phyloP scores from a whole-genome alignment of 495 filamentous ascomycete genomes.

The Recurvomyces mirabilis region DNA sequence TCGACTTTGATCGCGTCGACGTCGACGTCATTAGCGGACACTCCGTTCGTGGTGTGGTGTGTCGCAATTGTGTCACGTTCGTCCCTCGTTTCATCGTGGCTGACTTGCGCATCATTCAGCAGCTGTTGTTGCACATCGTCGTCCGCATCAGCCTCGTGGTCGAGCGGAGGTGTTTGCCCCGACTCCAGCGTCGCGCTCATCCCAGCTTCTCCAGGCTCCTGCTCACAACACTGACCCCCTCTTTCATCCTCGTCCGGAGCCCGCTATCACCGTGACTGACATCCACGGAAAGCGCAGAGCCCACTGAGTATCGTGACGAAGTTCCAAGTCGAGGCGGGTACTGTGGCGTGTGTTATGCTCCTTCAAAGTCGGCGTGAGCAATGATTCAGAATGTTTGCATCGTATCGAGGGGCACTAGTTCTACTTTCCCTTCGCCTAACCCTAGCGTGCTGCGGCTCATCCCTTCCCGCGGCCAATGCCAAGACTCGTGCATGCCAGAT shows the following conservation, averaged over 20 bases:
- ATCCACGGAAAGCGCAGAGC: background rate
- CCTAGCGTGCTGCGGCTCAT: no score
- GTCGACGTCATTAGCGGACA: no score
- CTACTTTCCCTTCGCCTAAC: no score
- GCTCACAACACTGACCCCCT: conserved; percentile 15
- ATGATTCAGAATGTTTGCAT: no score
- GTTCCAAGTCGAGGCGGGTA: background rate
- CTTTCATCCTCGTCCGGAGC: conserved; percentile 7
- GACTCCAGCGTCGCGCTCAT: conserved; percentile 10
- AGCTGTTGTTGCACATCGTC: background rate
- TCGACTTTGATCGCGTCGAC: background rate
- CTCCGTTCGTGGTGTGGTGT: no score
- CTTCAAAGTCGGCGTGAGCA: background rate
- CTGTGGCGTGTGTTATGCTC: background rate
- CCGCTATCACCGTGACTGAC: background rate
- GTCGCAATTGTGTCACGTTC: no score
- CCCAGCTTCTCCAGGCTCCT: background rate
- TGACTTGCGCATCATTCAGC: background rate
- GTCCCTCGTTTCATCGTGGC: background rate
- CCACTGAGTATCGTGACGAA: background rate
- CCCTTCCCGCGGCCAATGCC: no score
- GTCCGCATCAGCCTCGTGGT: background rate
- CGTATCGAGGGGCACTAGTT: no score
- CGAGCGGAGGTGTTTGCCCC: background rate
- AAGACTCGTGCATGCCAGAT: no score